Percentiles rank a stretch among this genome's conserved stretches.
These are phyloP conservation scores for Capsicum pubescens DNA, from an alignment of 257 asterid genomes.

Conservation along the genomic window DNA sequence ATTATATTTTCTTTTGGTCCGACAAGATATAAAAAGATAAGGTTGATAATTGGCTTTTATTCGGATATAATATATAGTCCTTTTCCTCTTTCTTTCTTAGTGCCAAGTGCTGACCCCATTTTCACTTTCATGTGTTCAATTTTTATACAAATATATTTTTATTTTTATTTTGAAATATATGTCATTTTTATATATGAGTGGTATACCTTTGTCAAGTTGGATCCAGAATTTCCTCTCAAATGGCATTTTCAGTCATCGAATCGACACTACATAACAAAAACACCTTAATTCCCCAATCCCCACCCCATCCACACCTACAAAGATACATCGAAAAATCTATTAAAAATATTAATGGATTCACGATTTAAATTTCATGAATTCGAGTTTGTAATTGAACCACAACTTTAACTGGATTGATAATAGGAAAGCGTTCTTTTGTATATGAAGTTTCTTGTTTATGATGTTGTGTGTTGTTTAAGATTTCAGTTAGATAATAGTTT, in stretches of 20 bases:
- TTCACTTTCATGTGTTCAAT: not conserved
- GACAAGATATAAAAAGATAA: not conserved
- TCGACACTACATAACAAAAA: constrained; percentile 14
- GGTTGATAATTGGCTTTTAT: not conserved
- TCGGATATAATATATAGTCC: not conserved
- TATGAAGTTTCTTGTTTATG: too few relatives aligned
- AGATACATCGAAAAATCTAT: not conserved
- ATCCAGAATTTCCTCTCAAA: not conserved
- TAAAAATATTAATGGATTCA: not conserved
- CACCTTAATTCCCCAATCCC: not conserved
- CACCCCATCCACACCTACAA: not conserved
- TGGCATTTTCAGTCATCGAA: not conserved
- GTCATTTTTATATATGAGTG: not conserved
- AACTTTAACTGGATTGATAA: not conserved
- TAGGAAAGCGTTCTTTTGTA: too few relatives aligned
- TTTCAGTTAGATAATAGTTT: too few relatives aligned
- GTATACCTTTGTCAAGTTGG: not conserved
- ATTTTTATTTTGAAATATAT: not conserved
- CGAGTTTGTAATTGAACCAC: not conserved
- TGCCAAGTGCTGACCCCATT: constrained; percentile 1
- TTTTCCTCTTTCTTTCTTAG: not conserved
- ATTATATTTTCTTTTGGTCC: not conserved
- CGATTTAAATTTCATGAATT: not conserved
- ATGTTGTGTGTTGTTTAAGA: too few relatives aligned
- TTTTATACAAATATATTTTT: not conserved